A percentile compares a stretch with the other conserved stretches of the same genome.
phyloP scores from a whole-genome alignment of 1,284 basidiomycete genomes.

The Boletus mariae region DNA sequence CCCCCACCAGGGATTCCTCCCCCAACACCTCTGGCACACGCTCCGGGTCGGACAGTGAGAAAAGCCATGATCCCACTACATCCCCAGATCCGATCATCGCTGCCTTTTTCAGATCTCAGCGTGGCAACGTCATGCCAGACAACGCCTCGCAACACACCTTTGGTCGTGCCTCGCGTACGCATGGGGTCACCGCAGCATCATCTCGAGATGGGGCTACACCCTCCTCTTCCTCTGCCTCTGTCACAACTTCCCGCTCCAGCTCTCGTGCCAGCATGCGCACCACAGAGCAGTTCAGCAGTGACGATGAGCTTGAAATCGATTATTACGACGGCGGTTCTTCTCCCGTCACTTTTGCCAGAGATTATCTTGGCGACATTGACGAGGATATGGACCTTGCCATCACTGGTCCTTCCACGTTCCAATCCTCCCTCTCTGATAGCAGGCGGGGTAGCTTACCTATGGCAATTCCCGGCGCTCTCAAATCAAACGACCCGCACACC shows the following conservation, averaged over 20 bases:
- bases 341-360: slow-evolving; percentile 35
- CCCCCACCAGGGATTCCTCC: slow-evolving; percentile 3
- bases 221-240: slow-evolving; percentile 42
- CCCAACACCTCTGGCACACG: slow-evolving; percentile 7
- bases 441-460: slow-evolving; percentile 46
- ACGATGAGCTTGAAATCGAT: slow-evolving; percentile 46
- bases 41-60: slow-evolving; percentile 28
- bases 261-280: slow-evolving; percentile 35
- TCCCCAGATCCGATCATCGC: slow-evolving; percentile 25
- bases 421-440: slow-evolving; percentile 16
- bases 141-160: slow-evolving; percentile 52
- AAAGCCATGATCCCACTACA: slow-evolving; percentile 33
- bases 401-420: slow-evolving; percentile 21
- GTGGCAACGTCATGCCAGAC: slow-evolving; percentile 37
- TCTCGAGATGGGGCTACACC: slow-evolving; percentile 32
- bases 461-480: slow-evolving; percentile 37
- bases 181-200: slow-evolving; percentile 15
- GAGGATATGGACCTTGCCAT: slow-evolving; percentile 29
- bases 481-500: slow-evolving; percentile 16
- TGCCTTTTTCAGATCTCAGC: slow-evolving; percentile 18
- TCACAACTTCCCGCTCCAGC: slow-evolving; percentile 40
- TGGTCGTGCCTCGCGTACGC: slow-evolving; percentile 30
- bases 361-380: slow-evolving; percentile 35
- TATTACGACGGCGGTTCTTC: slow-evolving; percentile 36
- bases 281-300: slow-evolving; percentile 45